phyloP scores from a whole-genome alignment of 768 basidiomycete genomes.

The Tephrocybe sp. region DNA sequence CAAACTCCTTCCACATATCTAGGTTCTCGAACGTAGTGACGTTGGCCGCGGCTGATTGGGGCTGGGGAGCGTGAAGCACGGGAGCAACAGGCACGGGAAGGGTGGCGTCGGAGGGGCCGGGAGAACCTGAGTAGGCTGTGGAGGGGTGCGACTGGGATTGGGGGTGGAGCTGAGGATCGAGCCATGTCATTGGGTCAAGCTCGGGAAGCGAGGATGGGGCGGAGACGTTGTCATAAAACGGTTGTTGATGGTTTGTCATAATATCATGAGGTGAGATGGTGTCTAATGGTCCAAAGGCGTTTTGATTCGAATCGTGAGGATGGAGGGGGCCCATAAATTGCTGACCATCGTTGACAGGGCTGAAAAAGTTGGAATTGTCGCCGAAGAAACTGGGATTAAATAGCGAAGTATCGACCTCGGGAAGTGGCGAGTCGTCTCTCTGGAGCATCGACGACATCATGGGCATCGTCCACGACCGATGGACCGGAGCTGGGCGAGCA shows the following conservation, averaged over 20 bases:
- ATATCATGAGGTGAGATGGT: slow-evolving; percentile 21
- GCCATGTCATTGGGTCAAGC: slow-evolving; percentile 16
- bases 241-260: background rate
- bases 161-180: slow-evolving; percentile 16
- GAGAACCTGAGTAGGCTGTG: slow-evolving; percentile 44
- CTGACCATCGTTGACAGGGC: slow-evolving; percentile 1
- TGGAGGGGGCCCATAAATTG: slow-evolving; percentile 16
- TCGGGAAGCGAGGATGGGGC: slow-evolving; percentile 15
- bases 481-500: slow-evolving; percentile 37
- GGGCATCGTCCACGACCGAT: slow-evolving; percentile 36
- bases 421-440: slow-evolving; percentile 47
- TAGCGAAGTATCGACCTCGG: slow-evolving; percentile 46
- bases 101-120: slow-evolving; percentile 23
- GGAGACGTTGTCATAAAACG: slow-evolving; percentile 14
- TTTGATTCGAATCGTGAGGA: slow-evolving; percentile 8
- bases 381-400: slow-evolving; percentile 40
- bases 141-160: slow-evolving; percentile 29
- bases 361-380: slow-evolving; percentile 7
- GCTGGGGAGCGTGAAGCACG: slow-evolving; percentile 25
- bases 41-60: slow-evolving; percentile 14
- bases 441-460: slow-evolving; percentile 27
- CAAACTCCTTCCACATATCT: slow-evolving; percentile 17
- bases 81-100: slow-evolving; percentile 8
- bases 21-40: slow-evolving; percentile 14
- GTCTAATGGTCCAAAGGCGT: slow-evolving; percentile 26